A percentile compares a stretch with the other conserved stretches of the same genome.
phyloP scores from a whole-genome alignment of 2,329 filamentous ascomycete species.

The Septoria petroselini region DNA sequence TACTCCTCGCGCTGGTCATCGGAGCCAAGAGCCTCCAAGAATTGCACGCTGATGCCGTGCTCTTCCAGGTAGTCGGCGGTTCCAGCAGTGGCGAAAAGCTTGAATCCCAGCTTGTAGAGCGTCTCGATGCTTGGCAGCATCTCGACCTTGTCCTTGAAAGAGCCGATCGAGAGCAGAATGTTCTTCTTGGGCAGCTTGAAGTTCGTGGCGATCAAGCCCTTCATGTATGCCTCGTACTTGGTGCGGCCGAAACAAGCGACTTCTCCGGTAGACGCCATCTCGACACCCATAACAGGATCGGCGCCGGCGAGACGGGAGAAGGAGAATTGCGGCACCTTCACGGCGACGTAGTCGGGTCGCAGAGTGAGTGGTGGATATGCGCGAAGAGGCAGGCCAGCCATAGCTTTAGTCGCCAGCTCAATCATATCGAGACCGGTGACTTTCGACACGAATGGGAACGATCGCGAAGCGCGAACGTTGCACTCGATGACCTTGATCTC shows the following conservation, averaged over 20 bases:
- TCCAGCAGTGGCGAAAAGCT: constrained; percentile 91
- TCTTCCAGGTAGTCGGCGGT: constrained; percentile 95
- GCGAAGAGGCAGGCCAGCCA: constrained; percentile 76
- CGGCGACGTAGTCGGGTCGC: constrained; percentile 79
- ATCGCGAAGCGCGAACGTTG: constrained; percentile 92
- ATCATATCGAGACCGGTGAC: constrained; percentile 97
- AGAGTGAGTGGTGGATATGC: constrained; percentile 78
- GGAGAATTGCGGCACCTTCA: constrained; percentile 98
- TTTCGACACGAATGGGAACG: constrained; percentile 97
- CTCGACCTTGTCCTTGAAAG: constrained; percentile 97
- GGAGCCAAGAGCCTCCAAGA: constrained; percentile 77
- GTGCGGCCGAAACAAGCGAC: constrained; percentile 94
- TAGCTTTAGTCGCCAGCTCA: constrained; percentile 97
- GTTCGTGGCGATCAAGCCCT: constrained; percentile 90
- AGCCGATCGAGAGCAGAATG: constrained; percentile 90
- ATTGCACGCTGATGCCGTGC: constrained; percentile 87
- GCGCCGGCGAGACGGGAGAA: constrained; percentile 96
- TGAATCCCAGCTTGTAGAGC: constrained; percentile 86
- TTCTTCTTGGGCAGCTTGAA: constrained; percentile 97
- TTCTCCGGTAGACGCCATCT: constrained; percentile 98
- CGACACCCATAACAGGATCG: constrained; percentile 92
- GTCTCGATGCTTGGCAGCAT: constrained; percentile 91
- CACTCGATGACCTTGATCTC: constrained; percentile 99
- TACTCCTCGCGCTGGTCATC: constrained; percentile 92
- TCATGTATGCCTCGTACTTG: constrained; percentile 97